Conservation (phyloP, 2,329 filamentous ascomycete genomes). For the Paecilomyces fulvus region DNA sequence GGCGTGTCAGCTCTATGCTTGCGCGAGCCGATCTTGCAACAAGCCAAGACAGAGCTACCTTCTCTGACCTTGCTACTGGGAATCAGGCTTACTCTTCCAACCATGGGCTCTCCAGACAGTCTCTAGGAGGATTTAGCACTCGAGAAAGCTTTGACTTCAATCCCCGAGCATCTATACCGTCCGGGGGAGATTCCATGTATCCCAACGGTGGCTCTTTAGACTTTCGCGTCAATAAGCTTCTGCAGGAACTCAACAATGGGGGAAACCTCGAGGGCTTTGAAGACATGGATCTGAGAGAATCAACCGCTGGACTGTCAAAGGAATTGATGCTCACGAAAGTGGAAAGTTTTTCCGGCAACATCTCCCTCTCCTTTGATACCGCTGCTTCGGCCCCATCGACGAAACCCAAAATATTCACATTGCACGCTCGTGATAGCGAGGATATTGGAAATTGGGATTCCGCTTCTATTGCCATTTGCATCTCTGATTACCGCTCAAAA, state of each 20-base stretch:
- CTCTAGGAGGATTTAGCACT: constrained; percentile 59
- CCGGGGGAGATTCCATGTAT: constrained; percentile 38
- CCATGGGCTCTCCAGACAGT: constrained; percentile 54
- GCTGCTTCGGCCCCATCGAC: constrained; percentile 15
- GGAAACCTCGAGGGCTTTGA: constrained; percentile 60
- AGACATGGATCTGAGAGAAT: constrained; percentile 64
- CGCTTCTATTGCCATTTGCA: constrained; percentile 44
- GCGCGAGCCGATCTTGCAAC: constrained; percentile 79
- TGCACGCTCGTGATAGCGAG: constrained; percentile 41
- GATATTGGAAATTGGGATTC: constrained; percentile 22
- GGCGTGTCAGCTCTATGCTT: constrained; percentile 83
- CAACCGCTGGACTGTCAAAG: constrained; percentile 62
- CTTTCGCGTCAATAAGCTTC: constrained; percentile 58
- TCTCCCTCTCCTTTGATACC: constrained; percentile 21
- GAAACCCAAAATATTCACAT: constrained; percentile 51
- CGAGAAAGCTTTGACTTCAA: constrained; percentile 52
- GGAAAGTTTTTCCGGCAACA: constrained; percentile 56
- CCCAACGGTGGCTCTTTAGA: constrained; percentile 57
- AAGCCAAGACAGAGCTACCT: constrained; percentile 72
- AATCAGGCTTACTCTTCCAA: constrained; percentile 24
- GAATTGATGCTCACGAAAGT: constrained; percentile 67
- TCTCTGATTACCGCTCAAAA: constrained; percentile 61
- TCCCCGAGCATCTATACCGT: constrained; percentile 49
- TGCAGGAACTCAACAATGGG: constrained; percentile 58
- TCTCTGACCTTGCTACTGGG: constrained; percentile 59